These are phyloP conservation scores for Arthrobotrys iridis DNA, from an alignment of 2,329 filamentous ascomycete genomes.

Conservation along the genomic window DNA sequence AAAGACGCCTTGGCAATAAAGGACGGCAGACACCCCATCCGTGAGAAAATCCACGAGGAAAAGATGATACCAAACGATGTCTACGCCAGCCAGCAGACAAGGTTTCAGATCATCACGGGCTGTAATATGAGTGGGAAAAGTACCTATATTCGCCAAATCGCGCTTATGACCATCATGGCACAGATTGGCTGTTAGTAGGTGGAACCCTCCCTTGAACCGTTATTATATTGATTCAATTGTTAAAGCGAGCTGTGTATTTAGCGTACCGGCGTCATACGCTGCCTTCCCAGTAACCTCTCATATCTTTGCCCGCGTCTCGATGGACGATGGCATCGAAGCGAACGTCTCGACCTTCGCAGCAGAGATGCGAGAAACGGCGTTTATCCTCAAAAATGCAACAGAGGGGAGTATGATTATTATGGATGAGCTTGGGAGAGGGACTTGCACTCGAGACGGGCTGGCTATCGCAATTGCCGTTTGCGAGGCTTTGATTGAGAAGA, in stretches of 20 bases:
- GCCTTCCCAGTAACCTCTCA: slow-evolving; percentile 81
- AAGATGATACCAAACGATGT: slow-evolving; percentile 89
- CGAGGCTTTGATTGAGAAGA: slow-evolving; percentile 82
- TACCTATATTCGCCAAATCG: slow-evolving; percentile 88
- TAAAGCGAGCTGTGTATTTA: slow-evolving; percentile 61
- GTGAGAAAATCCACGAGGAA: slow-evolving; percentile 75
- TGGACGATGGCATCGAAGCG: slow-evolving; percentile 85
- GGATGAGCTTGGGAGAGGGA: slow-evolving; percentile 91
- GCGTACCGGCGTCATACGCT: slow-evolving; percentile 86
- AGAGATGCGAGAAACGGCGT: slow-evolving; percentile 96
- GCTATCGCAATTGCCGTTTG: slow-evolving; percentile 90
- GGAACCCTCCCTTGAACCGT: not conserved
- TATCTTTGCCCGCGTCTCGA: slow-evolving; percentile 86
- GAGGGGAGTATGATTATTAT: slow-evolving; percentile 80
- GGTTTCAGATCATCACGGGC: slow-evolving; percentile 90
- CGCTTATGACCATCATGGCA: slow-evolving; percentile 88
- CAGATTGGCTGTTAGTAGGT: slow-evolving; percentile 69
- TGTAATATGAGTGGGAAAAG: slow-evolving; percentile 99
- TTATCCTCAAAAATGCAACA: slow-evolving; percentile 86
- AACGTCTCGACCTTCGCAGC: slow-evolving; percentile 93
- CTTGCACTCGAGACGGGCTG: slow-evolving; percentile 85
- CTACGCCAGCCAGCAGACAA: slow-evolving; percentile 79
- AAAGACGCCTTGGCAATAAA: slow-evolving; percentile 76
- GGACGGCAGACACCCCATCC: slow-evolving; percentile 78
- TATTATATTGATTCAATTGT: not conserved